These are phyloP conservation scores for Fennellomyces sp. DNA, from an alignment of 371 early-diverging fungal genomes.

Conservation along the genomic window DNA sequence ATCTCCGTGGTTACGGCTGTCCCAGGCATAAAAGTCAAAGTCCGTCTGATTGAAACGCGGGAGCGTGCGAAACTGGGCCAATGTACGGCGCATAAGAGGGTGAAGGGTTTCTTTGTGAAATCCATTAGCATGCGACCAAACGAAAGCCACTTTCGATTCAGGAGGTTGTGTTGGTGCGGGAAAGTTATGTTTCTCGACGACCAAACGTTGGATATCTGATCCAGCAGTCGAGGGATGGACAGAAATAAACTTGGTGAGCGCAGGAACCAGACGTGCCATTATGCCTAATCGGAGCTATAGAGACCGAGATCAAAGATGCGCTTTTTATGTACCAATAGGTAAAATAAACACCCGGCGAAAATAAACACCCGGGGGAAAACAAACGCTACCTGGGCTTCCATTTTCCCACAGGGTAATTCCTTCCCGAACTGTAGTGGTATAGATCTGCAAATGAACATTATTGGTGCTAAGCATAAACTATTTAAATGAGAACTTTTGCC, in stretches of 20 bases:
- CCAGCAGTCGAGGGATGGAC: conserved; percentile 27
- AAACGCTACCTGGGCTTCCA: no score
- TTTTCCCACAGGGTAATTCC: no score
- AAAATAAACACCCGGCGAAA: no score
- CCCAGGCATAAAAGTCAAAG: conserved; percentile 37
- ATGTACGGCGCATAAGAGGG: conserved; percentile 33
- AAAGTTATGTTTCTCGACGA: conserved; percentile 34
- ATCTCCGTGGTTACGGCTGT: conserved; percentile 51
- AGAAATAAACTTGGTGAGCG: conserved; percentile 16
- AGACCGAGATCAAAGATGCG: no score
- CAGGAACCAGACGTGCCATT: conserved; percentile 15
- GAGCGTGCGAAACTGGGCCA: conserved; percentile 14
- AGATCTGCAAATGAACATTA: no score
- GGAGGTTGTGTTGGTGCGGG: conserved; percentile 16
- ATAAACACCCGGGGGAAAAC: no score
- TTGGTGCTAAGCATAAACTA: no score
- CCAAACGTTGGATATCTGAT: conserved; percentile 24
- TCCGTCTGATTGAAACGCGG: conserved; percentile 25
- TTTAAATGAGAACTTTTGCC: no score
- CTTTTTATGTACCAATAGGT: no score
- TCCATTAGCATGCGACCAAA: conserved; percentile 48
- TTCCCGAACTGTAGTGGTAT: no score
- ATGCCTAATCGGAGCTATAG: no score
- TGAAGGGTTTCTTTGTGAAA: conserved; percentile 44
- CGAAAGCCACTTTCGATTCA: conserved; percentile 16